A percentile compares a stretch with the other conserved stretches of the same genome.
These are phyloP conservation scores for Saccharomycopsis fibuligera DNA, from an alignment of 805 yeast species.

Conservation along the genomic window DNA sequence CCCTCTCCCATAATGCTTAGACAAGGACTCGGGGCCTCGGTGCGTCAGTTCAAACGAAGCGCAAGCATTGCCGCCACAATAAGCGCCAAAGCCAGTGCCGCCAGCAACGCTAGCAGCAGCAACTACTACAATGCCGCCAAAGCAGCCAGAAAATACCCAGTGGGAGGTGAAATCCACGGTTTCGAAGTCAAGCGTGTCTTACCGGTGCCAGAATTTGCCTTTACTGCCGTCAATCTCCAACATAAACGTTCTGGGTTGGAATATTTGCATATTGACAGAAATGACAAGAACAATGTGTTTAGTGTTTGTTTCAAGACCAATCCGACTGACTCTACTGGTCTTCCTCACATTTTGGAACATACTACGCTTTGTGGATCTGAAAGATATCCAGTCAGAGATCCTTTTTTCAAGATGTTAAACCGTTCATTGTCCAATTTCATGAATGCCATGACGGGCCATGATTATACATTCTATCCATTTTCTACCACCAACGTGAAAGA, in stretches of 20 bases:
- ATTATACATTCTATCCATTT: conserved; percentile 92
- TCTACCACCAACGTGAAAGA: conserved; percentile 87
- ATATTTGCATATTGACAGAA: conserved; percentile 80
- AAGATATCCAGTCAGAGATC: conserved; percentile 91
- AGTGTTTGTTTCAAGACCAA: conserved; percentile 86
- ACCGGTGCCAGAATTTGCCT: conserved; percentile 73
- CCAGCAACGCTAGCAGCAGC: no score
- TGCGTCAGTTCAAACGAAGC: neutral
- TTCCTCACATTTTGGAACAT: conserved; percentile 94
- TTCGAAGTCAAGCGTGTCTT: conserved; percentile 57
- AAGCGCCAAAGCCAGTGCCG: no score
- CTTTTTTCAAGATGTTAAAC: conserved; percentile 95
- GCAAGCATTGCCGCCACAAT: no score
- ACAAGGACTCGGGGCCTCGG: neutral
- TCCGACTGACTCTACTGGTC: conserved; percentile 92
- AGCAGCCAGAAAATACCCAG: conserved; percentile 47
- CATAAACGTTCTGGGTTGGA: conserved; percentile 69
- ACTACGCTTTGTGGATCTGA: conserved; percentile 92
- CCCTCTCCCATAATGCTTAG: neutral
- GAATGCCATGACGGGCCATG: conserved; percentile 99
- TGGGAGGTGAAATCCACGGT: conserved; percentile 60
- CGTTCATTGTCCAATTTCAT: conserved; percentile 91
- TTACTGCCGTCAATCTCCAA: conserved; percentile 67
- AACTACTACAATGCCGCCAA: conserved; percentile 28
- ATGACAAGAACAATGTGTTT: conserved; percentile 82